Evolutionary conservation across 495 filamentous ascomycete genomes (phyloP), one percentile per base, ranked within the genome.

Genomic region (Viridothelium virens): DNA sequence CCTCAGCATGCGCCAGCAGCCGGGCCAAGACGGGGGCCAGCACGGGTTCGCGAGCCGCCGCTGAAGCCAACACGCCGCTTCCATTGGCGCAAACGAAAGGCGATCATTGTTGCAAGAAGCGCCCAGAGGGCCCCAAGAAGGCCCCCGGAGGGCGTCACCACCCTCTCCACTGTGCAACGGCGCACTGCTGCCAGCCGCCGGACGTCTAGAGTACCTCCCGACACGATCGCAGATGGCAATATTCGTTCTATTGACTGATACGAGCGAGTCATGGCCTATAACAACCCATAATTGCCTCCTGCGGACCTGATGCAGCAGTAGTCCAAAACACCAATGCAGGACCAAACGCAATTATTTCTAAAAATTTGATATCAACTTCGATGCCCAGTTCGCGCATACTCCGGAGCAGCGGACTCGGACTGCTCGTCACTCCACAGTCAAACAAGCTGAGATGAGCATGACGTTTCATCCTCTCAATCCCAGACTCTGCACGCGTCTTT

Each of bases 371-470:
- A 25, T 25, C 25, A 25, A 25, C 25, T 25, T 25, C 25, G 25
- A 25, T 25, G 25, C 25, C 25, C 25, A 25, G 25, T 25, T 44
- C 41, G 6, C 14, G 41, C 41, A 7, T 44, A 7, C 41, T 14
- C 41, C 41, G 41, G 41, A 7, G 41, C 41, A 44, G 41, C 41
- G 14, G 41, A 7, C 41, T 7, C 41, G 7, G 7, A 44, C 25
- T 36, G 6, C 25, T 59, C 31, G 53, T 18, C 25, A 18, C 33
- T 5, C n/a, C 18, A 36, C 11, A 10, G 25, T 31, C 53, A 33
- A 36, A 36, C 53, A 36, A 36, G 53, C 53, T 59, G 53, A 59
- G 53, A 59, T 59, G 53, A 59, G 53, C 25, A 10, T 59, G 53
- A 59, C 31, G 53, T 59, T 59, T 59, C 53, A 59, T 59, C 53